These are phyloP conservation scores for Lepidium didymum DNA, from an alignment of 345 rosid species.

Conservation along the genomic window DNA sequence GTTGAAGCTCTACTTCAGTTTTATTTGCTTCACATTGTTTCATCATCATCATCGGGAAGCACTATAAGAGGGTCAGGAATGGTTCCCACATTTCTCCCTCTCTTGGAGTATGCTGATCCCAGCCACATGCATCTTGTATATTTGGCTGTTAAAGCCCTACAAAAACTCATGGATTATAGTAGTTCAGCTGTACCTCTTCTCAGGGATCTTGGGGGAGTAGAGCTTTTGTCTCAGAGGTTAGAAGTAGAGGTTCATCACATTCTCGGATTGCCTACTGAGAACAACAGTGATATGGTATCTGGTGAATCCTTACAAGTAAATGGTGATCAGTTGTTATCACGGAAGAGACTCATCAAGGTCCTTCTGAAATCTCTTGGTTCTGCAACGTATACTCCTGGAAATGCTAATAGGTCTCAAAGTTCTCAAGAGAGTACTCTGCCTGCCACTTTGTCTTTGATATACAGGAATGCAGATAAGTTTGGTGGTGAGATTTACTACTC, in stretches of 20 bases:
- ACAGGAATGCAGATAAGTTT: slow-evolving; percentile 66
- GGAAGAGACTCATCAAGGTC: slow-evolving; percentile 92
- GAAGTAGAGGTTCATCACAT: slow-evolving; percentile 75
- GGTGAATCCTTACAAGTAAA: slow-evolving; percentile 54
- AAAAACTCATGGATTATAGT: slow-evolving; percentile 94
- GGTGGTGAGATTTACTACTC: slow-evolving; percentile 92
- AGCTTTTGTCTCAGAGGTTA: slow-evolving; percentile 83
- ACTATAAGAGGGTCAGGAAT: slow-evolving; percentile 92
- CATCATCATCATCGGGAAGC: slow-evolving; percentile 90
- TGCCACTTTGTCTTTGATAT: slow-evolving; percentile 67
- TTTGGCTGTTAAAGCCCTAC: slow-evolving; percentile 85
- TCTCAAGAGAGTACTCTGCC: slow-evolving; percentile 75
- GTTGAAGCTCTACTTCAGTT: slow-evolving; percentile 94
- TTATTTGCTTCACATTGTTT: slow-evolving; percentile 90
- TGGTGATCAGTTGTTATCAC: slow-evolving; percentile 53
- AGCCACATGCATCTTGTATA: slow-evolving; percentile 83
- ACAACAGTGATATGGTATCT: slow-evolving; percentile 45
- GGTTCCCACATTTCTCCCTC: slow-evolving; percentile 92
- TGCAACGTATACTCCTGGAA: slow-evolving; percentile 78
- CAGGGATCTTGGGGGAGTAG: slow-evolving; percentile 88
- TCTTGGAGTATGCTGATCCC: slow-evolving; percentile 80
- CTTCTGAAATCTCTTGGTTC: slow-evolving; percentile 93
- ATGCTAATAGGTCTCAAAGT: slow-evolving; percentile 53
- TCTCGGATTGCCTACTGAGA: slow-evolving; percentile 44
- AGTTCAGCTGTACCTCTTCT: slow-evolving; percentile 83